Base-by-base conservation (phyloP, 495 filamentous ascomycete genomes). In the Acidiella bohemica region DNA sequence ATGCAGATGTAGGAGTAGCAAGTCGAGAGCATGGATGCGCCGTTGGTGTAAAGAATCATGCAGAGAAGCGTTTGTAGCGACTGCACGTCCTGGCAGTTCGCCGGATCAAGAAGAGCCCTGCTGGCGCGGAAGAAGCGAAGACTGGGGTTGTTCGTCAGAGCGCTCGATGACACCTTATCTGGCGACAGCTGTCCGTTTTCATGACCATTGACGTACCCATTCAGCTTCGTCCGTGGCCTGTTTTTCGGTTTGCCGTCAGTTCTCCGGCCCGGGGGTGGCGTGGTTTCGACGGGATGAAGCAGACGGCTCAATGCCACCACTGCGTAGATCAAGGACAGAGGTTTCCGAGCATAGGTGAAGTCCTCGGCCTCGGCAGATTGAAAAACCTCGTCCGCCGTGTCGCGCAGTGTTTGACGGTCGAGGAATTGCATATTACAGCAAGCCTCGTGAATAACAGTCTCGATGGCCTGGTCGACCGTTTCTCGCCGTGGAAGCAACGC, bases 381-480 rank as follows among this genome's bases (percentile, higher is more conserved):
- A 17, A 45, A 48, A 7, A 48, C 39, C 8, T 37, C 5, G 14
- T 37, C 21, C 14, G 39, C 45, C 1, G 31, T 26, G 2, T 13
- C 12, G 13, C 18, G 19, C 8, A 48, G 39, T 4, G 38, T 34
- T 14, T 38, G 11, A 2, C 32, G 21, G 19, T 43, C 39, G 4
- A 48, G 33, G 31, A 48, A 48, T 18, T 48, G 45, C 38, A 48
- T 36, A 22, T 42, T 48, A 16, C 45, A 48, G 32, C 39, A 42
- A 3, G 45, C 45, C 27, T 48, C 30, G 23, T 36, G 17, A 2
- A 38, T 16, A 6, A 48, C 39, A 13, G 39, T 23, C 10, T 48
- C 45, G 13, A 48, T 39, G 9, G 38, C 38, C 2, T 25, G 23
- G 19, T 43, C 38, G 19, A 48, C 27, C 12, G 13, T 39, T 20